These are phyloP conservation scores for Teunomyces gatunensis DNA, from an alignment of 805 yeast genomes.

Conservation along the genomic window DNA sequence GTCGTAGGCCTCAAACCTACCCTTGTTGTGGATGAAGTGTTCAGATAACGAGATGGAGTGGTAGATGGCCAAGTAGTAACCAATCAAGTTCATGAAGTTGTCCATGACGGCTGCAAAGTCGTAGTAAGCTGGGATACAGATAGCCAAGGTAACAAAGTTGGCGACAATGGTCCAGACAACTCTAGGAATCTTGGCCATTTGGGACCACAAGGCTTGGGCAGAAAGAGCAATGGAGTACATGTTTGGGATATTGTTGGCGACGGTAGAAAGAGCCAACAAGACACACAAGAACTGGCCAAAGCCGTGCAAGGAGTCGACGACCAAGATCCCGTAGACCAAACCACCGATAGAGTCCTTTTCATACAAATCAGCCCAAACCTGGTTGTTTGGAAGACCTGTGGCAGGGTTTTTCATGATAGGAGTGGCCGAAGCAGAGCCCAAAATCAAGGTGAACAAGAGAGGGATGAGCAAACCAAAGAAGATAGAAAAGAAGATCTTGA, in stretches of 20 bases:
- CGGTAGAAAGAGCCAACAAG: conserved; percentile 76
- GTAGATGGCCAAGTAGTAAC: conserved; percentile 87
- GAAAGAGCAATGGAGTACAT: conserved; percentile 88
- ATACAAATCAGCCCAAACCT: conserved; percentile 51
- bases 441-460: conserved; percentile 64
- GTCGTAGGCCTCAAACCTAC: conserved; percentile 58
- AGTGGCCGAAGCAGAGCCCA: conserved; percentile 85
- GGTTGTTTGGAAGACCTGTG: conserved; percentile 53
- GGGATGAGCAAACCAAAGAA: conserved; percentile 65
- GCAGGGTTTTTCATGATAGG: conserved; percentile 48
- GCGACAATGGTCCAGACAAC: conserved; percentile 77
- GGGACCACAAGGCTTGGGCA: conserved; percentile 81
- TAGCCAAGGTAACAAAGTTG: conserved; percentile 74
- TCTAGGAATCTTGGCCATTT: conserved; percentile 75
- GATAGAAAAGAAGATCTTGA: conserved; percentile 62
- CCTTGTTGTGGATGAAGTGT: conserved; percentile 75
- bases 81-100: conserved; percentile 88
- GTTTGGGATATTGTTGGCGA: conserved; percentile 90
- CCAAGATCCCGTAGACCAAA: conserved; percentile 72
- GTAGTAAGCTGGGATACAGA: conserved; percentile 86
- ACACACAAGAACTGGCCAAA: conserved; percentile 92
- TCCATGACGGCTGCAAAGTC: conserved; percentile 68
- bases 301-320: conserved; percentile 76
- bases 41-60: conserved; percentile 73
- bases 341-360: conserved; percentile 69